Base-by-base conservation (phyloP, 1,284 basidiomycete species). In the Fomitopsis betulina region DNA sequence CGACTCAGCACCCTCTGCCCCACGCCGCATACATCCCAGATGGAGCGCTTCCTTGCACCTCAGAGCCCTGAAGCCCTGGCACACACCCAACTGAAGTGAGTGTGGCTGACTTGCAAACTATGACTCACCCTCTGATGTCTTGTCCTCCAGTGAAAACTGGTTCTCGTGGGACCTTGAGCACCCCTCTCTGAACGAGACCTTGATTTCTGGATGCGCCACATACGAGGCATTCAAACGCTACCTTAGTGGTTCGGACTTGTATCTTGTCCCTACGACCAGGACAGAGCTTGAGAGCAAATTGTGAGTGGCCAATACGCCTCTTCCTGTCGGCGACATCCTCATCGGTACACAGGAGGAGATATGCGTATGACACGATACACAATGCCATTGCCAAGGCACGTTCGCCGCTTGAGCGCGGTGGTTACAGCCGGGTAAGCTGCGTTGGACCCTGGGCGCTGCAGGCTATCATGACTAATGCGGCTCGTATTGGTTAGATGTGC, bases 291-390 rank as follows among this genome's bases (percentile, higher is more conserved):
- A 89, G 71, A 83, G 79, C 64, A 81, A 90, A 38, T 67, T 92
- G 88, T 91, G 62, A 66, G 86, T 79, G 35, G 55, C 54, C 58
- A 51, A 25, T 30, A 15, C 23, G 21, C 58, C 51, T 57, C 39
- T 38, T 8, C 12, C 39, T 30, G 35, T 56, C 54, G 55, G 15
- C 52, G 35, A 45, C 37, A 49, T 40, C 40, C 43, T 30, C 64
- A 62, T 64, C 39, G 63, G 54, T 21, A 50, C 52, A 33, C 68
- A 90, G 87, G 61, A 78, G 82, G 60, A 78, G 89, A 66, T 91
- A 91, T 67, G 81, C 86, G 0, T 84, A 87, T 65, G 89, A 91
- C 62, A 82, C 84, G 9, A 89, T 92, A 58, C 90, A 92, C 70
- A 91, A 91, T 68, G 82, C 82, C 5, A 89, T 92, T 66, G 77